Base-by-base conservation (phyloP, 2,329 filamentous ascomycete genomes). In the Orbilia quercus region DNA sequence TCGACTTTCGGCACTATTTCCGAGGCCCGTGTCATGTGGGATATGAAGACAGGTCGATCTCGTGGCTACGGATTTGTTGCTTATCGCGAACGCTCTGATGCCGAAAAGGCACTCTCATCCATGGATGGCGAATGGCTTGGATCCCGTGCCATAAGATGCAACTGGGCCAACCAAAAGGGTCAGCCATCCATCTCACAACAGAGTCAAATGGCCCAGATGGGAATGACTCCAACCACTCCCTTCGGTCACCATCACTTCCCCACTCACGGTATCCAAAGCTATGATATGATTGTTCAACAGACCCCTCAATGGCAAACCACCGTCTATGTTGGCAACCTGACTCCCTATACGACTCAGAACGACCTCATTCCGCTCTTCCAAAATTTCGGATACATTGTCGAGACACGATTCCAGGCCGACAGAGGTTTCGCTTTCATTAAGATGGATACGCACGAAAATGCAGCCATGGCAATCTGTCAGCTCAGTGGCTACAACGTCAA, bases 91-190 rank as follows among this genome's bases (percentile, higher is more conserved):
- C 91, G 94, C 75, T 84, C 87, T 36, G 95, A 99, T 79, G 95
- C 95, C 25, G 95, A 99, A 81, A 96, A 97, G 83, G 94, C 95
- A 1, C 82, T 99, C 79, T 96, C 90, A 83, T 92, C 92, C 75
- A 99, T 99, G 95, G 95, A 99, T 79, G 95, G 95, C 75, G 95
- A 99, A 83, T 99, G 95, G 95, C 89, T 99, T 57, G 95, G 95
- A 62, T 98, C 95, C 78, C 91, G 95, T 76, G 95, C 95, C 42
- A 99, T 99, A 80, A 93, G 95, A 78, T 98, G 94, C 87, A 99
- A 99, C 85, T 99, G 95, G 95, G 95, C 95, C 74, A 99, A 99
- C 84, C 95, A 99, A 80, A 99, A 99, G 85, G 95, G 95, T n/a
- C 95, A 99, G 80, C 95, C 95, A 65, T 98, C 95, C 1, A 97